Percentiles rank a stretch among this genome's conserved stretches.
phyloP scores from a whole-genome alignment of 1,284 basidiomycete genomes.

The Wallemia hederae region DNA sequence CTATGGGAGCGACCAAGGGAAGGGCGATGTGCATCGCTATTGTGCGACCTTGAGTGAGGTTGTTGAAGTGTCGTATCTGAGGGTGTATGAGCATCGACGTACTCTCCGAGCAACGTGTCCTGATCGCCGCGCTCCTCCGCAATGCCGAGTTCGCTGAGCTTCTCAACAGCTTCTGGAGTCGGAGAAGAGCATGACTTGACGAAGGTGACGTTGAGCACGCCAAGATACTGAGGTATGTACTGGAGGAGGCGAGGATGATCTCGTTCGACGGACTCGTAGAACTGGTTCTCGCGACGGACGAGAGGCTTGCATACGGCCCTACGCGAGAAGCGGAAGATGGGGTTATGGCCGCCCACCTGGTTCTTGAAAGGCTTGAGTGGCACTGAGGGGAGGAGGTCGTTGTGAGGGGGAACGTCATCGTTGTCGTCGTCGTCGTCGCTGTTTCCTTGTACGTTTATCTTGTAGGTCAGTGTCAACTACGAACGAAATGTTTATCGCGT shows the following conservation, averaged over 20 bases:
- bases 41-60: too few relatives aligned
- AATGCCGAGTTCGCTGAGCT: neutral
- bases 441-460: neutral
- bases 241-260: conserved; percentile 68
- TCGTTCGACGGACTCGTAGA: conserved; percentile 86
- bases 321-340: conserved; percentile 94
- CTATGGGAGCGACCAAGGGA: too few relatives aligned
- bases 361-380: conserved; percentile 87
- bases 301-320: conserved; percentile 97
- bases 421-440: conserved; percentile 1
- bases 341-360: conserved; percentile 86
- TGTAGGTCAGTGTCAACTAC: neutral
- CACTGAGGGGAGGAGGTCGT: conserved; percentile 37
- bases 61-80: too few relatives aligned
- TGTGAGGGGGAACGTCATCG: conserved; percentile 4
- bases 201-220: conserved; percentile 94
- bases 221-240: conserved; percentile 86
- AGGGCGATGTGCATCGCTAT: too few relatives aligned
- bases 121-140: neutral
- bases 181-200: conserved; percentile 26
- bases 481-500: neutral
- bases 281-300: conserved; percentile 83
- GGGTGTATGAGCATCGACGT: too few relatives aligned
- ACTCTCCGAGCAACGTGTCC: neutral
- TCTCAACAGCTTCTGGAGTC: neutral